phyloP scores from a whole-genome alignment of 2,329 filamentous ascomycete species.

The Shiraia bambusicola region DNA sequence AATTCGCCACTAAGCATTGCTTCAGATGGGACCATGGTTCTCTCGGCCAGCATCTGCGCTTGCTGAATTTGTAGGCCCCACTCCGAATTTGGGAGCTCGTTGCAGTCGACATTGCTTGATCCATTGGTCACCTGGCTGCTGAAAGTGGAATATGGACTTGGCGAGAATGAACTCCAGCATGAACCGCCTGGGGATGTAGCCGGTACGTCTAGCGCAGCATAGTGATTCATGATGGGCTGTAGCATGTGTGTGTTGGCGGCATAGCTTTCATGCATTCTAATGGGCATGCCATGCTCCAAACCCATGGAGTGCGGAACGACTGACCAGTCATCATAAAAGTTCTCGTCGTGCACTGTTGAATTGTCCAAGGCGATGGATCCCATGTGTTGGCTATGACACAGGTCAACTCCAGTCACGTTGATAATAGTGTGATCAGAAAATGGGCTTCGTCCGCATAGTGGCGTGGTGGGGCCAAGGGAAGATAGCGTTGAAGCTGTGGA shows the following conservation, averaged over 20 bases:
- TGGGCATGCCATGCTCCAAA: slow-evolving; percentile 1
- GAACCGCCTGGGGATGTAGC: slow-evolving; percentile 2
- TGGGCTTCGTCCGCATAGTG: slow-evolving; percentile 24
- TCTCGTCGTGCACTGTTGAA: slow-evolving; percentile 5
- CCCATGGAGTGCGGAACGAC: slow-evolving; percentile 5
- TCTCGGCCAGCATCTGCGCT: slow-evolving; percentile 4
- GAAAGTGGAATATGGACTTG: slow-evolving; percentile 6
- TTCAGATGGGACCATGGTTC: slow-evolving; percentile 18
- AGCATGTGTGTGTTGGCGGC: slow-evolving; percentile 5
- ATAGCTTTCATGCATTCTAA: slow-evolving; percentile 6
- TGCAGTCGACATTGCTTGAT: slow-evolving; percentile 3
- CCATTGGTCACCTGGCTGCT: slow-evolving; percentile 8
- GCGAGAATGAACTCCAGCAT: slow-evolving; percentile 6
- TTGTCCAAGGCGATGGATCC: slow-evolving; percentile 16
- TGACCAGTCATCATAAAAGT: slow-evolving; percentile 12
- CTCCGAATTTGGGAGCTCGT: slow-evolving; percentile 6
- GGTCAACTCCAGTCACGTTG: slow-evolving; percentile 17
- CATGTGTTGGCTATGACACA: slow-evolving; percentile 16
- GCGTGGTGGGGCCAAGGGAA: slow-evolving; percentile 28
- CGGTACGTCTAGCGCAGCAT: slow-evolving; percentile 3
- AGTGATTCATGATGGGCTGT: slow-evolving; percentile 5
- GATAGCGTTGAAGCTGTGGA: slow-evolving; percentile 34
- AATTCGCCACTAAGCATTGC: slow-evolving; percentile 14
- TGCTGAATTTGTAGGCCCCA: slow-evolving; percentile 9
- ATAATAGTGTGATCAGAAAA: slow-evolving; percentile 24